Percentiles rank a stretch among this genome's conserved stretches.
These are phyloP conservation scores for Exutisphaerella laricina DNA, from an alignment of 2,329 filamentous ascomycete genomes.

Conservation along the genomic window DNA sequence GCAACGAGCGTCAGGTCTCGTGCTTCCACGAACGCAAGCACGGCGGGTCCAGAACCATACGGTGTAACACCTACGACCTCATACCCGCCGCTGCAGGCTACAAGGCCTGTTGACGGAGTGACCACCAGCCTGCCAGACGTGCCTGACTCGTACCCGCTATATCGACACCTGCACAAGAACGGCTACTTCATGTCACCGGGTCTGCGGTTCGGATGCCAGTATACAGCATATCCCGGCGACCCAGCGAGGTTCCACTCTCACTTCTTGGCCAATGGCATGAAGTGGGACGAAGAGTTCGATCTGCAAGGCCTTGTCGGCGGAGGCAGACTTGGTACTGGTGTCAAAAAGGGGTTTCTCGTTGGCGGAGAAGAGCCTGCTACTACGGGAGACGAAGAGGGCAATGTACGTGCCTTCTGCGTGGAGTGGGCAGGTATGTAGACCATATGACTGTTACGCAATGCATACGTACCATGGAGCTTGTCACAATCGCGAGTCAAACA, in stretches of 20 bases:
- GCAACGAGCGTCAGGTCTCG: conserved; percentile 10
- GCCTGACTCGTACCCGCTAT: conserved; percentile 64
- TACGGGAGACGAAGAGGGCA: conserved; percentile 34
- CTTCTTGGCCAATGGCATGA: conserved; percentile 76
- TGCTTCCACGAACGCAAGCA: conserved; percentile 12
- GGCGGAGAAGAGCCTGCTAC: conserved; percentile 56
- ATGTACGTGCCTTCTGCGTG: conserved; percentile 70
- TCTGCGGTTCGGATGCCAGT: conserved; percentile 88
- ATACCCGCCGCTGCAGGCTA: conserved; percentile 37
- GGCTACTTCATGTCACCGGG: conserved; percentile 89
- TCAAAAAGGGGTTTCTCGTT: conserved; percentile 91
- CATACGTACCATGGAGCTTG: too few species aligned
- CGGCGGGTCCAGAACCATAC: conserved; percentile 19
- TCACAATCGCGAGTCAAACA: too few species aligned
- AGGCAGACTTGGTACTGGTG: conserved; percentile 82
- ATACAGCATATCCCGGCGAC: conserved; percentile 92
- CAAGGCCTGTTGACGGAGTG: conserved; percentile 7
- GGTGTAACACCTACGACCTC: conserved; percentile 48
- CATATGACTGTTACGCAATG: too few species aligned
- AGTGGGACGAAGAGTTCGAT: conserved; percentile 82
- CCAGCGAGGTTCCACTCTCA: conserved; percentile 93
- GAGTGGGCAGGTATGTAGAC: conserved; percentile 88
- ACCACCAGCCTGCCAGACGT: conserved; percentile 32
- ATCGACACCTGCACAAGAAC: conserved; percentile 68
- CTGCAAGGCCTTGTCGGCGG: conserved; percentile 80